Base-by-base conservation (phyloP, 805 yeast genomes). In the Saturnispora kantuleensis region DNA sequence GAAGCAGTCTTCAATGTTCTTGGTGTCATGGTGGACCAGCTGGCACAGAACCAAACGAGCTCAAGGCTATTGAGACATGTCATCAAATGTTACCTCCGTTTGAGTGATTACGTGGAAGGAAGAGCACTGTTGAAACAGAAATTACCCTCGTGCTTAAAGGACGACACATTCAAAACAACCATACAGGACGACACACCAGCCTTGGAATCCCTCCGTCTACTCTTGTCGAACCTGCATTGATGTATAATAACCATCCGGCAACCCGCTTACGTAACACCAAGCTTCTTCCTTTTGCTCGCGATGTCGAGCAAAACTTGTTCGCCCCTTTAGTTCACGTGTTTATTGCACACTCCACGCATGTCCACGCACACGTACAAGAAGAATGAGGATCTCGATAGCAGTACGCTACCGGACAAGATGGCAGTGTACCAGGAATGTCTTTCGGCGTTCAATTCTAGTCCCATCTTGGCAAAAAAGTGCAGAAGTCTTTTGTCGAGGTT, bases 401-500 rank as follows among this genome's bases (percentile, higher is more conserved):
- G 81, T 46, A 68, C 72, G 31, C 64, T 76, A 54, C 94, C 95
- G 46, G 97, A 93, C 67, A 89, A 89, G 67, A 93, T 93, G 97
- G 82, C 96, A 10, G 89, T 93, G 50, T 90, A 84, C 64, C 98
- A 93, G 67, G 96, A 89, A 62, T 89, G 97, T 70, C 70, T 86
- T 58, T 84, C 84, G 53, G 89, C 85, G 49, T 93, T 93, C 74
- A 90, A 89, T 68, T 86, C 89, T 51, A 75, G 93, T 37, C 95
- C 95, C 10, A 82, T 89, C 48, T 81, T 84, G 56, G 84, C 97
- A 26, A 83, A 81, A 55, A 83, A 83, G 65, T 88, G 96, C 59
- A 84, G 98, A 56, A 63, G 71, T 47, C 69, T 90, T 59, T 73
- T 93, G 60, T 82, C 96, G 31, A 80, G 88, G 65, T 71, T 93